Conservation (phyloP, 2,329 filamentous ascomycete species). For the Aureobasidium lini region DNA sequence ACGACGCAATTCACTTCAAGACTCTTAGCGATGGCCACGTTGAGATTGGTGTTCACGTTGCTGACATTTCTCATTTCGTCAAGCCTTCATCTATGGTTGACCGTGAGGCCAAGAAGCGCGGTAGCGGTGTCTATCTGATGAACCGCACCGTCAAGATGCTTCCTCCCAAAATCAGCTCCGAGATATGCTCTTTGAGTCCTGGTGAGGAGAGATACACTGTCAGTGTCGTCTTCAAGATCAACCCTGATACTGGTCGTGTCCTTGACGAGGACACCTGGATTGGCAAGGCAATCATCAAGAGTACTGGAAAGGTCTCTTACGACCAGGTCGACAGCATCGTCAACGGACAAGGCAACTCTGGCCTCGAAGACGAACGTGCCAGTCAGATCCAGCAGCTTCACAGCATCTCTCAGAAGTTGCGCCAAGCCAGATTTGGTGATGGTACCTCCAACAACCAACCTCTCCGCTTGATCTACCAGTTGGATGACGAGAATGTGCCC, state of each 20-base stretch:
- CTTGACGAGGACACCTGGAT: conserved; percentile 87
- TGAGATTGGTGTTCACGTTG: conserved; percentile 90
- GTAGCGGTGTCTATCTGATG: conserved; percentile 89
- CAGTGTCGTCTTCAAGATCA: conserved; percentile 87
- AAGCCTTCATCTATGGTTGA: conserved; percentile 94
- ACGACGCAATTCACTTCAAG: conserved; percentile 90
- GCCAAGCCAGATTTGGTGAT: conserved; percentile 69
- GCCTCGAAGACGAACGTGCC: conserved; percentile 55
- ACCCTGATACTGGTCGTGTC: conserved; percentile 68
- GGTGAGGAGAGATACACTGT: conserved; percentile 86
- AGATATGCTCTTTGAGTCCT: conserved; percentile 80
- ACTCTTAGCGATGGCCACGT: conserved; percentile 73
- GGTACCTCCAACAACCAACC: conserved; percentile 73
- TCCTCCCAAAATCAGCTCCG: conserved; percentile 73
- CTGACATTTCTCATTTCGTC: conserved; percentile 93
- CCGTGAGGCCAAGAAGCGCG: conserved; percentile 94
- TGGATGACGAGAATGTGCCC: conserved; percentile 96
- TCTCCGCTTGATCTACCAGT: conserved; percentile 80
- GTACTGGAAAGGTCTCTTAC: conserved; percentile 75
- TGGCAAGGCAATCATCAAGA: conserved; percentile 90
- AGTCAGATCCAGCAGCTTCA: conserved; percentile 77
- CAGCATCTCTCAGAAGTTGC: conserved; percentile 80
- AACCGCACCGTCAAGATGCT: conserved; percentile 84
- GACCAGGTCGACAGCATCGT: conserved; percentile 80
- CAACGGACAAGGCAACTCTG: conserved; percentile 51